phyloP scores from a whole-genome alignment of 2,329 filamentous ascomycete genomes.

The Helotiales sp. region DNA sequence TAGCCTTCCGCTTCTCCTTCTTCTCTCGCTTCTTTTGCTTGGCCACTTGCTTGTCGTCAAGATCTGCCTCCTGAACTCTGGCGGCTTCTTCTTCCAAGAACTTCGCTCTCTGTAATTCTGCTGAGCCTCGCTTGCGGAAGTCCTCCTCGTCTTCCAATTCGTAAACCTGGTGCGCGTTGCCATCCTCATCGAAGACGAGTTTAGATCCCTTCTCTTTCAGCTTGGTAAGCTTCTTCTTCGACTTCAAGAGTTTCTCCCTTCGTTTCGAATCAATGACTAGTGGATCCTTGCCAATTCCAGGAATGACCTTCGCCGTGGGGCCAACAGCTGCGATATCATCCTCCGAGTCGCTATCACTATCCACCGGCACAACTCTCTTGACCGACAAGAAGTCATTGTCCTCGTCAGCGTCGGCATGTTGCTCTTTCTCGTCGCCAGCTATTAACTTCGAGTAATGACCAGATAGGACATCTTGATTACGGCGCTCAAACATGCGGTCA shows the following conservation, averaged over 20 bases:
- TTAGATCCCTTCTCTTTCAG: slow-evolving; percentile 85
- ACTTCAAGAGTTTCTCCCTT: slow-evolving; percentile 89
- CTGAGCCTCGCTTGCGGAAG: slow-evolving; percentile 73
- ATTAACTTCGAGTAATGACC: slow-evolving; percentile 90
- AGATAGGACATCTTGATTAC: slow-evolving; percentile 94
- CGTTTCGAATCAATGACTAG: slow-evolving; percentile 92
- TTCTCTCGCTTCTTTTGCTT: slow-evolving; percentile 79
- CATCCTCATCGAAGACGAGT: slow-evolving; percentile 90
- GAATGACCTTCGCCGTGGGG: slow-evolving; percentile 58
- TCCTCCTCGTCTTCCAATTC: slow-evolving; percentile 83
- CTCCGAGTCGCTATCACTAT: slow-evolving; percentile 48
- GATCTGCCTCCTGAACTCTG: slow-evolving; percentile 72
- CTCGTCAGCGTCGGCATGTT: slow-evolving; percentile 56
- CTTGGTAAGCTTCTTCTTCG: slow-evolving; percentile 91
- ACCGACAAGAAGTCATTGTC: slow-evolving; percentile 86
- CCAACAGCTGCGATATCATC: slow-evolving; percentile 43
- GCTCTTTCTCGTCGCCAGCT: slow-evolving; percentile 51
- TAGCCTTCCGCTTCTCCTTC: slow-evolving; percentile 69
- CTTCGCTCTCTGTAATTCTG: slow-evolving; percentile 71
- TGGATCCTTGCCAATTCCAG: slow-evolving; percentile 66
- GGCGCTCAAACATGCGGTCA: slow-evolving; percentile 96
- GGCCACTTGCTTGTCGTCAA: slow-evolving; percentile 77
- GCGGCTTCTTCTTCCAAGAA: slow-evolving; percentile 78
- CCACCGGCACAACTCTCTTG: slow-evolving; percentile 80
- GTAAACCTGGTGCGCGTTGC: slow-evolving; percentile 80